Evolutionary conservation across 1,139 yeast species (phyloP), one percentile per base, ranked within the genome.

Genomic region (Protomyces pachydermus): DNA sequence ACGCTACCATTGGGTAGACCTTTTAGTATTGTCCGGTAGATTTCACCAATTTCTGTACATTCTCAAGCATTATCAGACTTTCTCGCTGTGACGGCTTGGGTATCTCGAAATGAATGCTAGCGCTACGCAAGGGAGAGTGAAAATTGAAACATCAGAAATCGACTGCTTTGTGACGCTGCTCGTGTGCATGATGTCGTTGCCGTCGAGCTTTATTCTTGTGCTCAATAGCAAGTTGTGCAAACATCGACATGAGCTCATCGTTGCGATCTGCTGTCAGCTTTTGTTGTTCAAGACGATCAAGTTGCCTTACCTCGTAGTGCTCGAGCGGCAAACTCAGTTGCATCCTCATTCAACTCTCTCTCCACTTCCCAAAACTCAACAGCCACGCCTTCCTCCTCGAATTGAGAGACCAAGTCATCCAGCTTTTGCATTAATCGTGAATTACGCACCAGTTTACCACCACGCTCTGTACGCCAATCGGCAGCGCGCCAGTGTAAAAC

Each of bases 1-100:
- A 51, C 34, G 62, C 62, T 25, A 58, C 62, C 10, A 58, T 58
- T 12, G 62, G 62, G 9, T 58, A 52, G 37, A 32, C 9, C 32
- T 28, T 28, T 28, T 28, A 28, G 32, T 28, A 28, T 28, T 28
- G 1, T 6, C 32, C 8, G 5, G 3, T 5, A 6, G 8, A 28
- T 2, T 28, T 28, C 32, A 28, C 32, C 32, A 28, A 28, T 28
- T 28, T 28, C 8, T 28, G 32, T 28, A 28, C 32, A 5, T 28
- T 28, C 32, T 28, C 32, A 28, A 28, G 32, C 32, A 28, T 28
- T 28, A 28, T 28, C 32, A 28, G 32, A 28, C 32, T 28, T 5
- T 28, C 8, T 28, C 32, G 32, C 32, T 28, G 32, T 28, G 32
- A 28, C 3, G 32, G 32, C 32, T 28, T 28, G 32, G 32, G 5